phyloP scores from a whole-genome alignment of 129 eudicot genomes.

The Apium graveolens region DNA sequence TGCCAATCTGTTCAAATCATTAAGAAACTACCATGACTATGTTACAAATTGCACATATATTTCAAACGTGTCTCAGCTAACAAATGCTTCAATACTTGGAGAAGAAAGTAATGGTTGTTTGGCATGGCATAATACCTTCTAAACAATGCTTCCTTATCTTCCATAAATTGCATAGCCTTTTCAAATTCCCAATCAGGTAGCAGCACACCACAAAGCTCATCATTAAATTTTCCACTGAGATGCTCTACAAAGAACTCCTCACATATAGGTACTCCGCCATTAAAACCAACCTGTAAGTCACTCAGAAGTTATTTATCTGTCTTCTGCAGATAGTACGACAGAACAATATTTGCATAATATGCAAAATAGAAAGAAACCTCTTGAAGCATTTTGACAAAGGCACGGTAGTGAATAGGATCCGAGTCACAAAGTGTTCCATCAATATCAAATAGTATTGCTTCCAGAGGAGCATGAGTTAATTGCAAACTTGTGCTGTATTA shows the following conservation, averaged over 20 bases:
- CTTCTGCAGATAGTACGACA: background rate
- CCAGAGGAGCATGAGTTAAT: constrained; percentile 60
- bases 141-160: constrained; percentile 74
- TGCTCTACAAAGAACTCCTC: constrained; percentile 70
- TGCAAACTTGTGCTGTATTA: constrained; percentile 35
- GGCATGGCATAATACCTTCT: constrained; percentile 41
- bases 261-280: constrained; percentile 65
- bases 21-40: background rate
- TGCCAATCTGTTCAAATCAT: constrained; percentile 45
- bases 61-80: too few relatives aligned
- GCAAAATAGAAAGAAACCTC: constrained; percentile 35
- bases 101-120: background rate
- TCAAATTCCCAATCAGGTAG: constrained; percentile 78
- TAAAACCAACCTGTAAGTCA: constrained; percentile 58
- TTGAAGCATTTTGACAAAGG: constrained; percentile 86
- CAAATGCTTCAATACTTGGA: too few relatives aligned
- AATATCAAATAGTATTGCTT: constrained; percentile 79
- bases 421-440: constrained; percentile 94
- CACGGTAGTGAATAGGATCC: constrained; percentile 74
- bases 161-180: constrained; percentile 68
- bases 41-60: background rate
- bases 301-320: background rate
- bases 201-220: constrained; percentile 60
- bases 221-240: constrained; percentile 80
- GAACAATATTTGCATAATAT: background rate